Conservation (phyloP, 2,329 filamentous ascomycete species). For the Aspergillus sp. region DNA sequence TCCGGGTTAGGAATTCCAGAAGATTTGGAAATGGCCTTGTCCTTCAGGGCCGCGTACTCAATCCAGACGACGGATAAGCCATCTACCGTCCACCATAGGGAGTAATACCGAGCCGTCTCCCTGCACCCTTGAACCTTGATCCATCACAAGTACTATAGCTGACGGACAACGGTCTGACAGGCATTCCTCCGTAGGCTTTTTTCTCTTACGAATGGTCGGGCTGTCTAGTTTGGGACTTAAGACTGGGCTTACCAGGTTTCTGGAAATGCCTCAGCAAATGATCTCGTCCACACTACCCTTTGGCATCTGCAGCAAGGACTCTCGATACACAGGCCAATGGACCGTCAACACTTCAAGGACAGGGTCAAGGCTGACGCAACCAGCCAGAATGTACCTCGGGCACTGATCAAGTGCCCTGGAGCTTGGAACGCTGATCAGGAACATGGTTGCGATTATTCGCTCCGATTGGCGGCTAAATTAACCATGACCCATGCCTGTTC, state of each 20-base stretch:
- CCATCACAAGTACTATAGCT: too few relatives aligned
- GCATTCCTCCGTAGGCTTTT: too few relatives aligned
- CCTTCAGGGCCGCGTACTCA: neutral
- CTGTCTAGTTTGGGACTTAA: too few relatives aligned
- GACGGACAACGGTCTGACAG: too few relatives aligned
- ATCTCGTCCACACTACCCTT: neutral
- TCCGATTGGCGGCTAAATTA: neutral
- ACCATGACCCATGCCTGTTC: neutral
- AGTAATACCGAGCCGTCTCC: neutral
- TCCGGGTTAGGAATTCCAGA: neutral
- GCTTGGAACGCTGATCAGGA: neutral
- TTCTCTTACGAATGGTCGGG: too few relatives aligned
- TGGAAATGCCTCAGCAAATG: too few relatives aligned
- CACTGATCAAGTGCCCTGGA: neutral
- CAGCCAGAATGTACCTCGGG: neutral
- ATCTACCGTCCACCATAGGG: neutral
- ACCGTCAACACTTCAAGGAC: neutral
- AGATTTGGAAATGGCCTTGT: neutral
- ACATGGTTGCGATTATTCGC: neutral
- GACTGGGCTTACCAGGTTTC: too few relatives aligned
- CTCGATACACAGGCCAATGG: neutral
- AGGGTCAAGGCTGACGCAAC: neutral
- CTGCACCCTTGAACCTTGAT: too few relatives aligned
- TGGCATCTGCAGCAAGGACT: neutral
- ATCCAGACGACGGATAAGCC: neutral